These are phyloP conservation scores for Jacaranda copaia DNA, from an alignment of 257 asterid species.

Conservation along the genomic window DNA sequence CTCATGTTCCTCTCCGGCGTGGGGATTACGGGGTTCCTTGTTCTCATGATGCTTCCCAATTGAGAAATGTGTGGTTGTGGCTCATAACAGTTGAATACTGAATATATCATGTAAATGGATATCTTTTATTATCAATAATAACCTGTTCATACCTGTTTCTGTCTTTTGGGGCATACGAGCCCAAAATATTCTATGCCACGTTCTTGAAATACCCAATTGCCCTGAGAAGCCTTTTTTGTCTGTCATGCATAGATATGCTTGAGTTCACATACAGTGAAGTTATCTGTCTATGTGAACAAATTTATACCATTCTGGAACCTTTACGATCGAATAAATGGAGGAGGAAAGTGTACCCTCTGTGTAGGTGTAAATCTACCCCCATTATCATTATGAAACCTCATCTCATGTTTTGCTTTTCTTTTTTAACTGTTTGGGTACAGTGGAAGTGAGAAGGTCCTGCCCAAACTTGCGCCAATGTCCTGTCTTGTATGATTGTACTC, in stretches of 20 bases:
- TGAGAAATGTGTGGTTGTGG: slow-evolving; percentile 31
- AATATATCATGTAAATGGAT: background rate
- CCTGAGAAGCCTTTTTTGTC: background rate
- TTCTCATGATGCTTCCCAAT: slow-evolving; percentile 66
- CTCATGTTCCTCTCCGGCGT: background rate
- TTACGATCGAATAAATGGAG: background rate
- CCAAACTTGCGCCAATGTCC: too few species aligned
- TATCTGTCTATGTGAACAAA: background rate
- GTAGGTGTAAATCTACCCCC: too few species aligned
- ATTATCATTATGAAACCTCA: too few species aligned
- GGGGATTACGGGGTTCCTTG: slow-evolving; percentile 40
- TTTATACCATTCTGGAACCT: background rate
- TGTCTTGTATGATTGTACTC: too few species aligned
- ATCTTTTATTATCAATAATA: background rate
- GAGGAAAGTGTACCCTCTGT: background rate
- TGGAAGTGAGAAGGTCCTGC: too few species aligned
- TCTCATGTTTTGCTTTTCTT: too few species aligned
- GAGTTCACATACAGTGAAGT: background rate
- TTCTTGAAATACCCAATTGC: too few species aligned
- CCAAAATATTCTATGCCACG: background rate
- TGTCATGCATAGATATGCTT: background rate
- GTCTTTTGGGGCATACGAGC: background rate
- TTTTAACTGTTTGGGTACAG: too few species aligned
- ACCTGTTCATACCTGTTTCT: background rate
- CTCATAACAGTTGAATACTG: slow-evolving; percentile 1